Evolutionary conservation across 2,329 filamentous ascomycete species (phyloP).

Genomic region (Aspergillus ruber): DNA sequence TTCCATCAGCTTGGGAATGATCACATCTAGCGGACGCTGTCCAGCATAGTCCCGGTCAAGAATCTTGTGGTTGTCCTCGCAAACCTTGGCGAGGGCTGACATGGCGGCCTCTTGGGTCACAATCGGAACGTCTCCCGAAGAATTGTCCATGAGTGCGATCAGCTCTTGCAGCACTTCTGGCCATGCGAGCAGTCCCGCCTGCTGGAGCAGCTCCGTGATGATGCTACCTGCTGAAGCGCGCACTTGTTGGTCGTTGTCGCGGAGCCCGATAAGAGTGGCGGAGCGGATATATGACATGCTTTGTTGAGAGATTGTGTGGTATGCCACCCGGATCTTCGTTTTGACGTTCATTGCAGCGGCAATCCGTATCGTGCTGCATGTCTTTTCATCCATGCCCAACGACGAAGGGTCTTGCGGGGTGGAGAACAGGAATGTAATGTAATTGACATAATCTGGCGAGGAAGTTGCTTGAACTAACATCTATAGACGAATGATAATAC

Average conservation of each 20-base stretch:
- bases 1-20: constrained; percentile 84
- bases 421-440: constrained; percentile 85
- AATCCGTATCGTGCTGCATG: constrained; percentile 69
- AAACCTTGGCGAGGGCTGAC: constrained; percentile 88
- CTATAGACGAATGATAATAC: constrained; percentile 41
- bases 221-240: constrained; percentile 87
- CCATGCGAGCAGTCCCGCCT: constrained; percentile 83
- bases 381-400: constrained; percentile 53
- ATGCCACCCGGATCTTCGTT: constrained; percentile 75
- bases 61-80: constrained; percentile 86
- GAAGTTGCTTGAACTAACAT: constrained; percentile 86
- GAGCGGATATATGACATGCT: constrained; percentile 74
- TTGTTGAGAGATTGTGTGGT: constrained; percentile 66
- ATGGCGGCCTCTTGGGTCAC: constrained; percentile 88
- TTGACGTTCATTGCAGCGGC: constrained; percentile 93
- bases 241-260: constrained; percentile 75
- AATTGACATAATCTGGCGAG: constrained; percentile 94
- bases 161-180: constrained; percentile 82
- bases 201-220: constrained; percentile 82
- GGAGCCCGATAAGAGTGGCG: constrained; percentile 69
- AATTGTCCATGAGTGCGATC: constrained; percentile 68
- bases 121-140: constrained; percentile 58
- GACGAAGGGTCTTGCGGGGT: constrained; percentile 55
- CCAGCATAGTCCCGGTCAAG: constrained; percentile 84
- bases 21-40: constrained; percentile 76